Evolutionary conservation across 257 asterid species (phyloP), one percentile per base, ranked within the genome.

Genomic region (Ilex asprella): DNA sequence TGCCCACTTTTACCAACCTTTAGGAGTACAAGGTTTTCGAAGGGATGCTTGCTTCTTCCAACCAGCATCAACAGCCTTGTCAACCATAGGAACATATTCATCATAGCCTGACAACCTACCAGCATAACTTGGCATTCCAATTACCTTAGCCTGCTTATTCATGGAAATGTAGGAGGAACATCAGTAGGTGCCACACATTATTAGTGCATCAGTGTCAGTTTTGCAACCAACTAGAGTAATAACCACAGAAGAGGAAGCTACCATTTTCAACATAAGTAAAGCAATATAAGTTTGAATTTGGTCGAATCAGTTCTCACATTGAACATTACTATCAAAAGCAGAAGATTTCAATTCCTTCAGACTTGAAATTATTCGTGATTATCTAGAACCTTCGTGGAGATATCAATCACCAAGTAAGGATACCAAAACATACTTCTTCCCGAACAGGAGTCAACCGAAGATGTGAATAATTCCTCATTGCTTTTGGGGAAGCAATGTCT

Each of bases 61-160:
- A 50, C 81, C 88, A 70, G 91, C 70, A 79, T 87, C 99, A 63
- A 93, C 99, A 57, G 92, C 96, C 81, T 93, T 93, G 81, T 93
- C 99, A 21, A 93, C 99, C 99, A 93, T 90, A 16, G 99, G 99
- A 62, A 93, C 96, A 78, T 85, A 93, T 72, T 93, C 99, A 51
- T 93, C 99, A 72, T 89, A 90, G 62, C 94, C 96, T 39, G 86
- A 70, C 70, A 78, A 79, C 61, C 73, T 79, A 65, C 77, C 76
- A 30, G 69, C 64, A 61, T 74, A 73, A 69, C 82, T 78, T 70
- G 86, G 70, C 49, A 78, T 66, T 75, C 95, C 96, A 64, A 77
- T 73, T 60, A 83, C 81, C 84, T 88, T 93, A 39, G 92, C 91
- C 97, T 93, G 89, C 16, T 57, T 53, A 16, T 53, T 65, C 39